Conservation (phyloP, 208 protist genomes). For the Zelonia costaricensis region DNA sequence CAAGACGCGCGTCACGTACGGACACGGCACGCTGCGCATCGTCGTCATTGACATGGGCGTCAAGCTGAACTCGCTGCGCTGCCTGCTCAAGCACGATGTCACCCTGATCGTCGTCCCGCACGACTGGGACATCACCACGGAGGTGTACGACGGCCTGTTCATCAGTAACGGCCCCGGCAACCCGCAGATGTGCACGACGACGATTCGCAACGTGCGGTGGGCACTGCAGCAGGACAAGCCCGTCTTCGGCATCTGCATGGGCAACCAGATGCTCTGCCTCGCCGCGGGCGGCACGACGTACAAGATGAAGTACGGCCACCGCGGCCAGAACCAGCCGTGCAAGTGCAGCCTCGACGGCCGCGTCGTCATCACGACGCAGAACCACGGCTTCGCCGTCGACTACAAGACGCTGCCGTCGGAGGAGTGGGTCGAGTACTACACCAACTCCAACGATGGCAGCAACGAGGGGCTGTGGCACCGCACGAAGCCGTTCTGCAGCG, state of each 20-base stretch:
- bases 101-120: slow-evolving; percentile 85
- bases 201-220: slow-evolving; percentile 95
- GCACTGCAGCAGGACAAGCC: slow-evolving; percentile 89
- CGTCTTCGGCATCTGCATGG: slow-evolving; percentile 99
- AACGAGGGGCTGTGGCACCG: slow-evolving; percentile 97
- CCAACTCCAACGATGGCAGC: slow-evolving; percentile 97
- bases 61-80: slow-evolving; percentile 95
- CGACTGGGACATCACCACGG: slow-evolving; percentile 96
- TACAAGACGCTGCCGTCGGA: slow-evolving; percentile 81
- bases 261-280: slow-evolving; percentile 97
- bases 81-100: slow-evolving; percentile 88
- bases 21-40: slow-evolving; percentile 83
- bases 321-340: slow-evolving; percentile 98
- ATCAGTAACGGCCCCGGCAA: slow-evolving; percentile 96
- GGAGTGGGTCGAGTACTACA: slow-evolving; percentile 96
- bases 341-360: slow-evolving; percentile 77
- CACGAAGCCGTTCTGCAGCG: slow-evolving; percentile 96
- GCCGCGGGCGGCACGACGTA: slow-evolving; percentile 93
- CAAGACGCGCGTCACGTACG: slow-evolving; percentile 79
- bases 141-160: slow-evolving; percentile 97
- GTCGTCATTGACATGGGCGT: slow-evolving; percentile 95
- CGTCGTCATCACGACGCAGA: slow-evolving; percentile 98
- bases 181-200: slow-evolving; percentile 86
- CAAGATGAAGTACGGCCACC: slow-evolving; percentile 99
- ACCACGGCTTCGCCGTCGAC: slow-evolving; percentile 99